Percentiles rank a stretch among this genome's conserved stretches.
phyloP scores from a whole-genome alignment of 169 alveolate genomes.

The Toxoplasma gondii region DNA sequence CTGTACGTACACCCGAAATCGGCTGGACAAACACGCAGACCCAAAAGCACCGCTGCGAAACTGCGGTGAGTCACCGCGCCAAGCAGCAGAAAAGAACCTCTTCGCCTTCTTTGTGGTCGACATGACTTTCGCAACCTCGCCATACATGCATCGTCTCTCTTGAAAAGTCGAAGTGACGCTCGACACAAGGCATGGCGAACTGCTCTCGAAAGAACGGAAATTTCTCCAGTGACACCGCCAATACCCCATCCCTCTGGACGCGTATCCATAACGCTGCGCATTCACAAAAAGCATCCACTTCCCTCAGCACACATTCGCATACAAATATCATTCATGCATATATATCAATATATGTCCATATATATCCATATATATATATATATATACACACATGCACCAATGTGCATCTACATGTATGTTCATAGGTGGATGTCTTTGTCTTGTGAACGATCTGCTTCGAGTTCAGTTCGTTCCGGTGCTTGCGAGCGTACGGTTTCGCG shows the following conservation, averaged over 20 bases:
- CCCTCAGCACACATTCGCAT: neutral
- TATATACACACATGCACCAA: neutral
- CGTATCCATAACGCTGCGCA: too few species aligned
- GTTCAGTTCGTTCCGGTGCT: neutral
- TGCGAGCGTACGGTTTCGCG: neutral
- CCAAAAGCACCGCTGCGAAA: neutral
- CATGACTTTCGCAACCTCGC: too few species aligned
- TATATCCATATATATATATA: neutral
- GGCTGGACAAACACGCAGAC: neutral
- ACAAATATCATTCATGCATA: neutral
- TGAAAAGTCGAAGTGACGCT: too few species aligned
- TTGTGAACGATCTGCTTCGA: too few species aligned
- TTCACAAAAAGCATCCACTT: too few species aligned
- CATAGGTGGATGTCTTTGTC: neutral
- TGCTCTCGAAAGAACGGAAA: too few species aligned
- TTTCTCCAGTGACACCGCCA: too few species aligned
- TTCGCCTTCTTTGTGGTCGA: too few species aligned
- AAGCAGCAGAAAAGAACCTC: too few species aligned
- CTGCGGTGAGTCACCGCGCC: neutral
- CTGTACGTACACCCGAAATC: slow-evolving; percentile 1
- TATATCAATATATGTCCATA: neutral
- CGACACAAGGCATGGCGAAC: too few species aligned
- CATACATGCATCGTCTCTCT: too few species aligned
- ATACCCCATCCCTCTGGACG: too few species aligned
- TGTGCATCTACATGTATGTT: neutral